Percentiles rank a stretch among this genome's conserved stretches.
Evolutionary conservation across 2,329 filamentous ascomycete genomes (phyloP).

Genomic region (Aspergillus brunneoviolaceus): DNA sequence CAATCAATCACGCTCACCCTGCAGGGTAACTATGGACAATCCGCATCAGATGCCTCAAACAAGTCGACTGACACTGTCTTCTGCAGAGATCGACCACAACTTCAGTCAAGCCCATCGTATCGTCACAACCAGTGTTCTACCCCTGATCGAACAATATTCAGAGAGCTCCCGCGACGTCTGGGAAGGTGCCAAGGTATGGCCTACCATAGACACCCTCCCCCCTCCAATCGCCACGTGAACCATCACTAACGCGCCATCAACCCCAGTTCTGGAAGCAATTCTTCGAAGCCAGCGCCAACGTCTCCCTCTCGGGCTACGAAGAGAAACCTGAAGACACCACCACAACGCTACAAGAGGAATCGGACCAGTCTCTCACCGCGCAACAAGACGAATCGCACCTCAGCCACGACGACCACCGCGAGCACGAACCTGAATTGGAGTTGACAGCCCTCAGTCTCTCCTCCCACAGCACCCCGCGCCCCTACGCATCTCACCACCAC

Average conservation of each 20-base stretch:
- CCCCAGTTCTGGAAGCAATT: slow-evolving; percentile 98
- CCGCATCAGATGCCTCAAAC: neutral
- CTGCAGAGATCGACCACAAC: slow-evolving; percentile 91
- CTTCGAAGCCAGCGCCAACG: slow-evolving; percentile 97
- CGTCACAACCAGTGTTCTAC: slow-evolving; percentile 88
- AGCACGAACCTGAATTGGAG: slow-evolving; percentile 47
- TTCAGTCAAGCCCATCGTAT: slow-evolving; percentile 97
- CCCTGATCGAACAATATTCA: slow-evolving; percentile 91
- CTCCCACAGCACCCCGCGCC: slow-evolving; percentile 50
- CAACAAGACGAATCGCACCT: neutral
- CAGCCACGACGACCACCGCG: slow-evolving; percentile 28
- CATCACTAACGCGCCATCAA: neutral
- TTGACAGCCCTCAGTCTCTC: slow-evolving; percentile 45
- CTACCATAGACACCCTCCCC: slow-evolving; percentile 4
- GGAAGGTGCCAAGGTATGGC: slow-evolving; percentile 84
- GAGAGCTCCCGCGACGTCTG: slow-evolving; percentile 92
- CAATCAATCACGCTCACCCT: slow-evolving; percentile 95
- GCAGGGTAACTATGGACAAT: slow-evolving; percentile 61
- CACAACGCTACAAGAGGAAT: slow-evolving; percentile 47
- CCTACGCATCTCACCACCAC: slow-evolving; percentile 17
- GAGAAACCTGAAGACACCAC: slow-evolving; percentile 67
- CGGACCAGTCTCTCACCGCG: slow-evolving; percentile 40
- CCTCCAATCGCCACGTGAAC: neutral
- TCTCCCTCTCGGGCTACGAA: slow-evolving; percentile 92
- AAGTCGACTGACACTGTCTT: slow-evolving; percentile 12